Evolutionary conservation across 257 asterid species (phyloP).

Genomic region (Lavandula angustifolia): DNA sequence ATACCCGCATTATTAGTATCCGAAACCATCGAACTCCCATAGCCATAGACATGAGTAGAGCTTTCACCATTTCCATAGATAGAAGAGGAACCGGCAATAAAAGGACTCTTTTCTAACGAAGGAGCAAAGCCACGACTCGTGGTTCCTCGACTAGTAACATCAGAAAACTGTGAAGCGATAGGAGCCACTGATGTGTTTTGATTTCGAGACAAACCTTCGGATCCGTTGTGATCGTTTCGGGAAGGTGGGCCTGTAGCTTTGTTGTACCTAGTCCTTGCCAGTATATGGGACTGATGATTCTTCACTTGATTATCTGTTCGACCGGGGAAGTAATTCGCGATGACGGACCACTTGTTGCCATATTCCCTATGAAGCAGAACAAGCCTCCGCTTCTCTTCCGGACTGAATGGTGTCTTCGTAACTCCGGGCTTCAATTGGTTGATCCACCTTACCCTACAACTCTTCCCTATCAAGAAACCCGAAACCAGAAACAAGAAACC

Average conservation of each 20-base stretch:
- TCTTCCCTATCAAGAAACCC: conserved; percentile 39
- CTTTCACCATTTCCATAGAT: conserved; percentile 26
- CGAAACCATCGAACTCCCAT: too few relatives aligned
- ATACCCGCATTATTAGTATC: too few relatives aligned
- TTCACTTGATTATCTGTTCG: conserved; percentile 54
- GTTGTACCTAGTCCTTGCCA: conserved; percentile 26
- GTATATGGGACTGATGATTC: conserved; percentile 47
- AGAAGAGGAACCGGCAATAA: conserved; percentile 27
- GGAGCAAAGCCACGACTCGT: conserved; percentile 7
- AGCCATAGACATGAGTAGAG: neutral
- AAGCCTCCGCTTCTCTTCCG: conserved; percentile 37
- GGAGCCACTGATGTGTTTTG: conserved; percentile 9
- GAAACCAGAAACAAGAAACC: neutral
- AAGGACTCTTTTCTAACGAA: conserved; percentile 6
- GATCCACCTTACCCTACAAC: conserved; percentile 54
- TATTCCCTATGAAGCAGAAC: conserved; percentile 32
- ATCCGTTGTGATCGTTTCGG: conserved; percentile 7
- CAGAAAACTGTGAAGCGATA: conserved; percentile 27
- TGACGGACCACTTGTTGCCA: conserved; percentile 48
- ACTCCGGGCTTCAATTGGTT: conserved; percentile 48
- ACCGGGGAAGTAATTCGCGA: conserved; percentile 30
- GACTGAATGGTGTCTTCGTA: conserved; percentile 37
- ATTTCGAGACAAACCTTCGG: conserved; percentile 8
- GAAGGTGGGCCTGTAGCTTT: conserved; percentile 21
- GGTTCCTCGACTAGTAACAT: conserved; percentile 14